A percentile compares a stretch with the other conserved stretches of the same genome.
phyloP scores from a whole-genome alignment of 2,329 filamentous ascomycete genomes.

The Botrytis sinoallii region DNA sequence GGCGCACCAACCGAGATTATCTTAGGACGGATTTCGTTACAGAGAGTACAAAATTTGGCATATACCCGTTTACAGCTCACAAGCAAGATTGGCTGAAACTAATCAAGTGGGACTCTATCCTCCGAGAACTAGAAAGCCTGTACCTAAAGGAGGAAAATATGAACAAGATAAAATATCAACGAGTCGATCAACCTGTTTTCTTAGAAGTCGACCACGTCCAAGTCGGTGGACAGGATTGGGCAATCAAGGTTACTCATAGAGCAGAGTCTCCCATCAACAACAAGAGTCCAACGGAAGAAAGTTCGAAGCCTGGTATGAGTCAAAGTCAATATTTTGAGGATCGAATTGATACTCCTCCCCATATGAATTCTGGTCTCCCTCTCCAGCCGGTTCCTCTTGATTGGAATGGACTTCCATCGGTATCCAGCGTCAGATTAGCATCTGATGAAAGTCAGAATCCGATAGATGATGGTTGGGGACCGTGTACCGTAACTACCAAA shows the following conservation, averaged over 20 bases:
- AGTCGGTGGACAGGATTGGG: fast-evolving
- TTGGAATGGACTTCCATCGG: fast-evolving
- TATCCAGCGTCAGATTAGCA: neutral
- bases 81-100: neutral
- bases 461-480: neutral
- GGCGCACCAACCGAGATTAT: neutral
- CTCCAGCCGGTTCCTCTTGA: neutral
- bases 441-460: neutral
- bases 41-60: neutral
- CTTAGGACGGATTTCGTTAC: neutral
- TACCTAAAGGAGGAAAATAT: neutral
- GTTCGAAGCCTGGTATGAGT: neutral
- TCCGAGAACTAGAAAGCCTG: neutral
- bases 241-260: neutral
- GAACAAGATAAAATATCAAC: neutral
- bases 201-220: neutral
- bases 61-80: neutral
- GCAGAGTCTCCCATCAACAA: neutral
- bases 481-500: neutral
- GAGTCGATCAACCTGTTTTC: neutral
- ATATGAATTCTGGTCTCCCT: neutral
- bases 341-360: neutral
- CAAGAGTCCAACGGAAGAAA: neutral
- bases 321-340: neutral
- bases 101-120: neutral